Conservation (phyloP, 2,329 filamentous ascomycete genomes). For the Arachnomyces sp. region DNA sequence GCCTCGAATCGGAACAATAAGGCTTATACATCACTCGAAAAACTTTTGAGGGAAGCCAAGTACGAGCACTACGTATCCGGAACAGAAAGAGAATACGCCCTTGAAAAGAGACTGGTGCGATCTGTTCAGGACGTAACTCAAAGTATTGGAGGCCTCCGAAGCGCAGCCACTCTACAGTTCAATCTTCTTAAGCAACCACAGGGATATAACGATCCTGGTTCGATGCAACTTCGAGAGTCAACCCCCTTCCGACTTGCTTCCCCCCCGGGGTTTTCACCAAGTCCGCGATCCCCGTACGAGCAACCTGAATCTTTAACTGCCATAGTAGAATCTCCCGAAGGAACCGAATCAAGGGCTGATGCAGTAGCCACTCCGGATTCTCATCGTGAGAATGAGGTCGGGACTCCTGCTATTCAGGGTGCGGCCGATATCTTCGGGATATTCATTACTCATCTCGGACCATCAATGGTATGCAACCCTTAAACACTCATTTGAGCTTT, state of each 20-base stretch:
- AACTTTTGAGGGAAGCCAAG: slow-evolving; percentile 74
- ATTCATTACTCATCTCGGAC: slow-evolving; percentile 81
- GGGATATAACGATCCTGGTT: slow-evolving; percentile 12
- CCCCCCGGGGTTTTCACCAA: slow-evolving; percentile 15
- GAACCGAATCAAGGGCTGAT: slow-evolving; percentile 44
- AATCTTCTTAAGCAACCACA: slow-evolving; percentile 61
- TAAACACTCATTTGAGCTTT: background rate
- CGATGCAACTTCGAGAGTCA: slow-evolving; percentile 11
- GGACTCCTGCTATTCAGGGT: slow-evolving; percentile 11
- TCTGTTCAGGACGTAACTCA: slow-evolving; percentile 80
- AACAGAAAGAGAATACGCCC: slow-evolving; percentile 65
- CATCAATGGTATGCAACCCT: slow-evolving; percentile 58
- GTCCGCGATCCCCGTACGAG: slow-evolving; percentile 32
- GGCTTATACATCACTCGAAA: slow-evolving; percentile 62
- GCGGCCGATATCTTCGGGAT: slow-evolving; percentile 82
- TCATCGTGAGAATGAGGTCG: no score
- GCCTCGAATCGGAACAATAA: slow-evolving; percentile 57
- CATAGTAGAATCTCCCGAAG: slow-evolving; percentile 56
- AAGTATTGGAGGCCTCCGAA: slow-evolving; percentile 80
- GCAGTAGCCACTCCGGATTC: slow-evolving; percentile 10
- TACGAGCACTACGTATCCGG: slow-evolving; percentile 80
- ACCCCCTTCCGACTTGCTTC: slow-evolving; percentile 13
- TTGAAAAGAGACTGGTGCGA: slow-evolving; percentile 72
- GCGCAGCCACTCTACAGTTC: slow-evolving; percentile 84
- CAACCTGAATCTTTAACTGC: slow-evolving; percentile 45